These are phyloP conservation scores for Bifiguratus adelaidae DNA, from an alignment of 192 early-diverging fungal genomes.

Conservation along the genomic window DNA sequence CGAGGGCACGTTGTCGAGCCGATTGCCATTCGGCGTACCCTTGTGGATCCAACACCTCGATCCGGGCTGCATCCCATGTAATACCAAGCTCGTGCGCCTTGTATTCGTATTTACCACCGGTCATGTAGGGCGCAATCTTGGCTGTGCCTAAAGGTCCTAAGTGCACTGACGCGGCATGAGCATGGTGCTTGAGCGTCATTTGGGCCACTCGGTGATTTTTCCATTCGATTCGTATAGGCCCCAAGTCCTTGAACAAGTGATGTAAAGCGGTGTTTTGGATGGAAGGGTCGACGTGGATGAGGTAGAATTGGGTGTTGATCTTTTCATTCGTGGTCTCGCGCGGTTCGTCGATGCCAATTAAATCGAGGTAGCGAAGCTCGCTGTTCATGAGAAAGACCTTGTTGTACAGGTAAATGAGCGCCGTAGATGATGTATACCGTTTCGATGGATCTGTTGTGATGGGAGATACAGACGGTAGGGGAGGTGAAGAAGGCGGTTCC, in stretches of 20 bases:
- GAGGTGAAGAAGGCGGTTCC: background rate
- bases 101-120: slow-evolving; percentile 9
- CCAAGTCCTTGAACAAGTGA: slow-evolving; percentile 28
- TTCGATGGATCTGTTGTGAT: slow-evolving; percentile 13
- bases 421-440: slow-evolving; percentile 2
- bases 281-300: slow-evolving; percentile 39
- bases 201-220: slow-evolving; percentile 33
- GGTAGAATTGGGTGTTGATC: slow-evolving; percentile 30
- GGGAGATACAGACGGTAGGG: slow-evolving; percentile 5
- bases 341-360: slow-evolving; percentile 34
- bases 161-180: slow-evolving; percentile 8
- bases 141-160: slow-evolving; percentile 24
- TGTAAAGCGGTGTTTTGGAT: slow-evolving; percentile 35
- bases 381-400: slow-evolving; percentile 57
- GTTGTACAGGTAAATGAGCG: slow-evolving; percentile 26
- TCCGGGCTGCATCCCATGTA: slow-evolving; percentile 21
- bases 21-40: slow-evolving; percentile 20
- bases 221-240: slow-evolving; percentile 35
- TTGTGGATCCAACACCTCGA: slow-evolving; percentile 23
- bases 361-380: slow-evolving; percentile 44
- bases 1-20: too few relatives aligned
- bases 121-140: slow-evolving; percentile 17
- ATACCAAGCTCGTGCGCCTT: slow-evolving; percentile 20
- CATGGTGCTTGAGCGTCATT: slow-evolving; percentile 29
- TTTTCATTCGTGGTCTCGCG: slow-evolving; percentile 21